These are phyloP conservation scores for Hemerocallis citrina DNA, from an alignment of 106 monocot species.

Conservation along the genomic window DNA sequence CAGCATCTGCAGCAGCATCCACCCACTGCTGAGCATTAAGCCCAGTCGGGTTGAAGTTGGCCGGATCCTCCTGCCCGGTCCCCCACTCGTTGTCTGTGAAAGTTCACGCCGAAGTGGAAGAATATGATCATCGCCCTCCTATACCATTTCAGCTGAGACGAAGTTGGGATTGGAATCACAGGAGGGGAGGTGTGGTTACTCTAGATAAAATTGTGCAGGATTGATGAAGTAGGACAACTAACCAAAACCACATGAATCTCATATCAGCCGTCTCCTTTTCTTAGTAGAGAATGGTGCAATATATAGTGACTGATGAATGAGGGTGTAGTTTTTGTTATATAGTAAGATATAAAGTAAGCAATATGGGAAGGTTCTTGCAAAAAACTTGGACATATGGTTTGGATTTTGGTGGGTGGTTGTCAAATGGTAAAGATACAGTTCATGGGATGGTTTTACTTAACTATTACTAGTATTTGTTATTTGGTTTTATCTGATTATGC, in stretches of 20 bases:
- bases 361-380: too few species aligned
- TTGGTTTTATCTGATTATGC: too few species aligned
- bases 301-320: too few species aligned
- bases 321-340: too few species aligned
- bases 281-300: too few species aligned
- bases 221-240: constrained; percentile 14
- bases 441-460: too few species aligned
- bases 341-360: too few species aligned
- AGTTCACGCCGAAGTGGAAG: constrained; percentile 86
- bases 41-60: constrained; percentile 37
- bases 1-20: constrained; percentile 27
- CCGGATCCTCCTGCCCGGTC: constrained; percentile 46
- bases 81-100: constrained; percentile 88
- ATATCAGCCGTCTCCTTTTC: too few species aligned
- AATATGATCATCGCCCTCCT: constrained; percentile 70
- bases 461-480: too few species aligned
- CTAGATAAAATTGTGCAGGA: constrained; percentile 3
- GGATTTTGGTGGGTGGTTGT: too few species aligned
- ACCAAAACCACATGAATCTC: not conserved
- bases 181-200: constrained; percentile 31
- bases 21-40: constrained; percentile 65
- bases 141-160: constrained; percentile 69
- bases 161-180: constrained; percentile 52
- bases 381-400: too few species aligned
- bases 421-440: too few species aligned